Evolutionary conservation across 306 rosid species (phyloP).

Genomic region (Corylus avellana): DNA sequence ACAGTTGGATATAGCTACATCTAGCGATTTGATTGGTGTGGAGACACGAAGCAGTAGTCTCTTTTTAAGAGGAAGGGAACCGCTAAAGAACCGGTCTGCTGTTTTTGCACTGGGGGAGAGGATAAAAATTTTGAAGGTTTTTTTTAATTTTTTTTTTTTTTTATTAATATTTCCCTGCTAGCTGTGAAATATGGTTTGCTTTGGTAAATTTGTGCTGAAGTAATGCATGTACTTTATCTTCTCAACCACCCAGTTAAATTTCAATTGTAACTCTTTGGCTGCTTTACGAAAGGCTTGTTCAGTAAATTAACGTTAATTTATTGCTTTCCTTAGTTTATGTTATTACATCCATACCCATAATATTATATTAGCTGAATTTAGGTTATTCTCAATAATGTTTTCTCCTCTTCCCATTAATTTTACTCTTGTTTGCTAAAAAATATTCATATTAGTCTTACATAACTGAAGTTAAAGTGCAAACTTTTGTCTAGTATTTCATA

Average conservation of each 20-base stretch:
- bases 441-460: no score
- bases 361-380: no score
- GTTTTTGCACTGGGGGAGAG: slow-evolving; percentile 95
- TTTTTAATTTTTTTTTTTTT: not conserved
- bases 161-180: not conserved
- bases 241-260: not conserved
- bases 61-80: slow-evolving; percentile 82
- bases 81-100: slow-evolving; percentile 95
- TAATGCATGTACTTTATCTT: not conserved
- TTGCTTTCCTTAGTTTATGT: not conserved
- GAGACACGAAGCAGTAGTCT: slow-evolving; percentile 86
- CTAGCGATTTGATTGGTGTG: slow-evolving; percentile 91
- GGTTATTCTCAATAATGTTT: no score
- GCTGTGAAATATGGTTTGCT: not conserved
- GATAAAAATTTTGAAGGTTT: slow-evolving; percentile 79
- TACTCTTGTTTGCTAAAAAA: no score
- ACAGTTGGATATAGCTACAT: slow-evolving; percentile 94
- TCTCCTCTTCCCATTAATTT: no score
- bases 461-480: no score
- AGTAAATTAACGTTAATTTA: not conserved
- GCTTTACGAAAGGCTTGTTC: not conserved
- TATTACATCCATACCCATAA: not conserved
- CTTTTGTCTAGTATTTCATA: not conserved
- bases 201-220: slow-evolving; percentile 11
- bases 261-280: not conserved